Evolutionary conservation across 2,329 filamentous ascomycete species (phyloP).

Genomic region (Sarocladium oryzae): DNA sequence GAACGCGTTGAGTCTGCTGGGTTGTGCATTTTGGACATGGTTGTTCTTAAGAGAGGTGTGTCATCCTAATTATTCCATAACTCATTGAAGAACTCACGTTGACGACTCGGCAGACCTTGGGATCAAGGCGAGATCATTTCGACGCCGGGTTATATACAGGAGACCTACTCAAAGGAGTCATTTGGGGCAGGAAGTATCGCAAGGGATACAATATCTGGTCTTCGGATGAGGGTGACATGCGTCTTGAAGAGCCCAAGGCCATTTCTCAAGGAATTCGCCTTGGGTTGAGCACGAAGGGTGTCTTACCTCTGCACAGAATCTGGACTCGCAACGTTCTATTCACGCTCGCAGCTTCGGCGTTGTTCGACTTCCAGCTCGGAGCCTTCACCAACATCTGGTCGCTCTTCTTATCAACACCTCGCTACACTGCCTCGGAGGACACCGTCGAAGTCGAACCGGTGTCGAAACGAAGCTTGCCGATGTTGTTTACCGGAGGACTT

Average conservation of each 20-base stretch:
- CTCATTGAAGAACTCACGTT: too few species aligned
- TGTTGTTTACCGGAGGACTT: conserved; percentile 58
- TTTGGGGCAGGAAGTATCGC: conserved; percentile 21
- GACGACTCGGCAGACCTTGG: conserved; percentile 34
- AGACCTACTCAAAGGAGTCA: conserved; percentile 22
- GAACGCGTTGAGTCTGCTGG: conserved; percentile 53
- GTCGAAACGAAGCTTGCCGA: conserved; percentile 28
- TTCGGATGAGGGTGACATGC: conserved; percentile 15
- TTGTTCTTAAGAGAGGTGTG: conserved; percentile 60
- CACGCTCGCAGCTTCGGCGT: conserved; percentile 53
- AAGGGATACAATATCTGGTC: conserved; percentile 21
- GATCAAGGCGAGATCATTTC: conserved; percentile 36
- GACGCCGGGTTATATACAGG: conserved; percentile 36
- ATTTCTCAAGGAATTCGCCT: neutral
- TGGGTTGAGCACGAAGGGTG: conserved; percentile 10
- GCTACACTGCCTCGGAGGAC: conserved; percentile 31
- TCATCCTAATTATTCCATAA: too few species aligned
- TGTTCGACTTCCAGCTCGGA: conserved; percentile 65
- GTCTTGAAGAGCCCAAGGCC: conserved; percentile 13
- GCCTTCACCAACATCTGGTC: conserved; percentile 65
- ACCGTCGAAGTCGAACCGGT: neutral
- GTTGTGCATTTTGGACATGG: conserved; percentile 48
- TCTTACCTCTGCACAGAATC: conserved; percentile 33
- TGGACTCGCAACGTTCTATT: conserved; percentile 43
- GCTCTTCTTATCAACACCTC: conserved; percentile 61